phyloP scores from a whole-genome alignment of 257 asterid genomes.

The Solanum chiquidenum region DNA sequence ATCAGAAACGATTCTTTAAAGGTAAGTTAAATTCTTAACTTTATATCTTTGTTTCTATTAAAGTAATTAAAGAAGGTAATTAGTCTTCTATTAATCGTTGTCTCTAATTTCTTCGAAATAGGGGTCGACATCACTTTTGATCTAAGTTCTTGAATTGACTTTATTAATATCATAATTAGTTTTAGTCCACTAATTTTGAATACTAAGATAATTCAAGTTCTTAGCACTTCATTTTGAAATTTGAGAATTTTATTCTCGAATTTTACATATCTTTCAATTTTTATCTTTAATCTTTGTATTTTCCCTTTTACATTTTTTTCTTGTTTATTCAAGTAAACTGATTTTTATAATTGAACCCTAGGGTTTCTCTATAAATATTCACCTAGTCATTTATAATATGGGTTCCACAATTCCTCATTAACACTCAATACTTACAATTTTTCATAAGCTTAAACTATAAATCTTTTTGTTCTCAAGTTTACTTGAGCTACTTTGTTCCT shows the following conservation, averaged over 20 bases:
- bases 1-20: no score
- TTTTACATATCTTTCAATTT: background rate
- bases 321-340: no score
- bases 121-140: background rate
- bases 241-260: background rate
- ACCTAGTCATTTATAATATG: no score
- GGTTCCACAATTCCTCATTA: background rate
- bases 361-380: no score
- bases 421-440: background rate
- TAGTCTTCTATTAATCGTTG: background rate
- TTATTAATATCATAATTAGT: background rate
- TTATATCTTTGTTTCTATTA: no score
- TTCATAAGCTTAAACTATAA: background rate
- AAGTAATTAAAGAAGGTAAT: background rate
- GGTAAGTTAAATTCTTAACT: background rate
- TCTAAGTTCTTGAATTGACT: background rate
- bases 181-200: background rate
- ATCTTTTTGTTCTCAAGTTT: background rate
- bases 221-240: background rate
- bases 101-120: background rate
- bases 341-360: no score
- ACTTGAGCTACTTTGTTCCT: background rate
- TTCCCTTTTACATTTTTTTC: no score
- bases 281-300: background rate
- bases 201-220: no score